Evolutionary conservation across 169 alveolate genomes (phyloP).

Genomic region (Ichthyophthirius multifiliis): DNA sequence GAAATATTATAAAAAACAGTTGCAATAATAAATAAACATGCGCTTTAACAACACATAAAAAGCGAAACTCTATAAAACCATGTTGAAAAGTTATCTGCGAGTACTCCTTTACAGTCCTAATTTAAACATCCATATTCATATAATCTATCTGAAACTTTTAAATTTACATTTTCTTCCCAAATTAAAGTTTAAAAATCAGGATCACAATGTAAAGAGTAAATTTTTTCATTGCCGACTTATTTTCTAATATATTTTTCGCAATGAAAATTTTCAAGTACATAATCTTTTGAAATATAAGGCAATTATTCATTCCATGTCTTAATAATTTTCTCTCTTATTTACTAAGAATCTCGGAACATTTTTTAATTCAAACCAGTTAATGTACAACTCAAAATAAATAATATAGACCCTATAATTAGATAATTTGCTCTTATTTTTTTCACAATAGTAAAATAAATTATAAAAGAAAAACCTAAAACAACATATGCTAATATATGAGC

Average conservation of each 20-base stretch:
- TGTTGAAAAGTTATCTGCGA: neutral
- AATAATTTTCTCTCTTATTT: neutral
- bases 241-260: neutral
- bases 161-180: neutral
- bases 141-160: neutral
- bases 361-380: too few species aligned
- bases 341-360: conserved; percentile 1
- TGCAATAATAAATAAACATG: neutral
- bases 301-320: neutral
- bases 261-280: neutral
- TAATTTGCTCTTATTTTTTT: too few species aligned
- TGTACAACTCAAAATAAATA: too few species aligned
- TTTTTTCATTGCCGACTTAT: neutral
- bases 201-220: neutral
- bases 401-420: too few species aligned
- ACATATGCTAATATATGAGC: too few species aligned
- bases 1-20: neutral
- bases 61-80: neutral
- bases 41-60: neutral
- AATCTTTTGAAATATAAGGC: neutral
- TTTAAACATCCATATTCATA: neutral
- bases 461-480: too few species aligned
- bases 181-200: neutral
- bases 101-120: neutral
- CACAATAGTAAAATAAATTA: too few species aligned